Conservation (phyloP, 1,139 yeast genomes). For the Meyerozyma carpophila region DNA sequence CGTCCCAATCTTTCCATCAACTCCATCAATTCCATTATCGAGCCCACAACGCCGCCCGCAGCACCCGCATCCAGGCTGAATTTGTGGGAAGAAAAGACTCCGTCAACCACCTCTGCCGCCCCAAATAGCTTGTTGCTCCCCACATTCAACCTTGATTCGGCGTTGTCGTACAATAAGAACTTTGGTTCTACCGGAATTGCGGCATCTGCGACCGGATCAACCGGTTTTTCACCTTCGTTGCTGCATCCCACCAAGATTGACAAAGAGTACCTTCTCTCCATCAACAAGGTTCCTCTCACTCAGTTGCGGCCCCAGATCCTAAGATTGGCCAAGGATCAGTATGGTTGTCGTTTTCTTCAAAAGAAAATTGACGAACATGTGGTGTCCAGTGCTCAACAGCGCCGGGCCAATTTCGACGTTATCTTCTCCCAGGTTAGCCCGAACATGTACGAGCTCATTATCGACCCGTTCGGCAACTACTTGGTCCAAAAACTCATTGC, state of each 20-base stretch:
- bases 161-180: background rate
- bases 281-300: constrained; percentile 32
- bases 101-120: constrained; percentile 2
- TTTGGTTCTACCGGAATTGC: background rate
- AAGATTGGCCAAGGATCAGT: constrained; percentile 40
- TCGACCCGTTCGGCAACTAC: constrained; percentile 32
- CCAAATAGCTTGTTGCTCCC: constrained; percentile 22
- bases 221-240: background rate
- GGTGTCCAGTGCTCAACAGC: constrained; percentile 23
- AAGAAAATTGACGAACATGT: constrained; percentile 41
- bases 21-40: constrained; percentile 31
- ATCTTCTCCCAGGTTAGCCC: constrained; percentile 36
- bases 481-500: constrained; percentile 21
- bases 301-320: constrained; percentile 32
- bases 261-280: constrained; percentile 36
- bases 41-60: constrained; percentile 38
- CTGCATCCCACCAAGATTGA: constrained; percentile 22
- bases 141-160: constrained; percentile 20
- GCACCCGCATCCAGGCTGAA: constrained; percentile 7
- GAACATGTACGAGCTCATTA: constrained; percentile 38
- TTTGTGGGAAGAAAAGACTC: constrained; percentile 10
- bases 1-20: constrained; percentile 34
- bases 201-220: background rate
- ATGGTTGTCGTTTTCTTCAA: constrained; percentile 45
- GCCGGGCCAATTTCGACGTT: constrained; percentile 35